A percentile compares a stretch with the other conserved stretches of the same genome.
Conservation (phyloP, 2,329 filamentous ascomycete genomes). For the Rhexocercosporidium sp. region DNA sequence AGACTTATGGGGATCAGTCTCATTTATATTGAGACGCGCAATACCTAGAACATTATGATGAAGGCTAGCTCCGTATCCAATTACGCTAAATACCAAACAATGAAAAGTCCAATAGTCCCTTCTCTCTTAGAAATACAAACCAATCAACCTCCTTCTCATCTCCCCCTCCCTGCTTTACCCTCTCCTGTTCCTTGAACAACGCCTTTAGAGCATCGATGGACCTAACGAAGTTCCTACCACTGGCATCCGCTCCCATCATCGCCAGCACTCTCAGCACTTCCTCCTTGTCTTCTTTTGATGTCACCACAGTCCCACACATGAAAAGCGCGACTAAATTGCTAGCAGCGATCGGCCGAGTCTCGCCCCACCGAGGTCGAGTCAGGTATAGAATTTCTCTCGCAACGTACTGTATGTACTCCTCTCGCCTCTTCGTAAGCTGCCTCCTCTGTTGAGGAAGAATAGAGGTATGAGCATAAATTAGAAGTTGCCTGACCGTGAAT, state of each 20-base stretch:
- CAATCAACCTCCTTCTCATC: slow-evolving; percentile 13
- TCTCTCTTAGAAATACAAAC: slow-evolving; percentile 11
- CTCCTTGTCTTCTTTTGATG: neutral
- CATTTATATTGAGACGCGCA: too few relatives aligned
- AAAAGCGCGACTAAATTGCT: slow-evolving; percentile 8
- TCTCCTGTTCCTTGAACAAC: slow-evolving; percentile 10
- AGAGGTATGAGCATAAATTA: neutral
- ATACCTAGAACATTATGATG: neutral
- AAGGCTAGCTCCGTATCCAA: neutral
- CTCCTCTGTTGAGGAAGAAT: slow-evolving; percentile 7
- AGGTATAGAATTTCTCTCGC: slow-evolving; percentile 8
- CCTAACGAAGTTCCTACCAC: slow-evolving; percentile 15
- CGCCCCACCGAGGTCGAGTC: slow-evolving; percentile 3
- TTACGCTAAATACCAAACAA: slow-evolving; percentile 12
- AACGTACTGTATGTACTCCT: slow-evolving; percentile 10
- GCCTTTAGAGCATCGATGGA: neutral
- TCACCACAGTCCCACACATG: slow-evolving; percentile 11
- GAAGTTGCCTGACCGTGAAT: slow-evolving; percentile 6
- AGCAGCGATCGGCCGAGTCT: slow-evolving; percentile 5
- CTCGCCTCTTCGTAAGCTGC: slow-evolving; percentile 1
- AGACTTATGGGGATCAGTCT: too few relatives aligned
- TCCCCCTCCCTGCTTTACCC: neutral
- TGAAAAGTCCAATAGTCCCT: slow-evolving; percentile 11
- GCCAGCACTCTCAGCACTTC: slow-evolving; percentile 3
- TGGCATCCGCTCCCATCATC: slow-evolving; percentile 6